Base-by-base conservation (phyloP, 2,329 filamentous ascomycete genomes). In the Cordyceps fumosorosea region DNA sequence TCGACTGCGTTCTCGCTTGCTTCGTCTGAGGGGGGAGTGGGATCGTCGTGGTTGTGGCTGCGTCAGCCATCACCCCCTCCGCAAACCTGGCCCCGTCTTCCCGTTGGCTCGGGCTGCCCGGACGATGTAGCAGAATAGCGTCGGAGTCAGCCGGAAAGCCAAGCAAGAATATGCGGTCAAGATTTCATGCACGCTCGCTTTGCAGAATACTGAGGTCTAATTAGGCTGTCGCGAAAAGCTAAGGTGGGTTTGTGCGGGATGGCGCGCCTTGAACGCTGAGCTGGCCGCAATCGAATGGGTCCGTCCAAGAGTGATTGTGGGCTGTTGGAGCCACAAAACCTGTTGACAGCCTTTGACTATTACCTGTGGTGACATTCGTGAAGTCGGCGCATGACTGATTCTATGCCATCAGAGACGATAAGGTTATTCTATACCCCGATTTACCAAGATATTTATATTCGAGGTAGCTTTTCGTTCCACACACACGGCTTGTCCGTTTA, bases 241-340 rank as follows among this genome's bases (percentile, higher is more conserved):
- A 24, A 4, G 34, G 47, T 60, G 57, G 48, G 57, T 52, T 60
- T 52, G 48, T 60, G 48, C 34, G 37, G 48, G 24, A 58, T 60
- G 56, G 37, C 57, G 37, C 37, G 56, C 47, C 34, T 59, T 59
- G 50, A n/a, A 53, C 45, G 48, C 26, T 60, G 57, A 53, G 57
- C 48, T 60, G 50, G 50, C 57, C 56, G 47, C 32, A 32, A 29
- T 29, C 26, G 29, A 52, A 20, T 52, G 47, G 47, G 56, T 42
- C 29, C 29, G 29, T 29, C 1, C 32, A 16, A 26, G 26, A 22
- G 6, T 26, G 40, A 26, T 29, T 40, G 45, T 50, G 48, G 26
- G 18, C 34, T 58, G 18, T 16, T 18, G 12, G 24, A 40, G 37
- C 37, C n/a, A 52, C 34, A 54, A 60, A 60, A 32, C 56, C 22